Evolutionary conservation across 495 filamentous ascomycete species (phyloP).

Genomic region (Trichoderma parareesei): DNA sequence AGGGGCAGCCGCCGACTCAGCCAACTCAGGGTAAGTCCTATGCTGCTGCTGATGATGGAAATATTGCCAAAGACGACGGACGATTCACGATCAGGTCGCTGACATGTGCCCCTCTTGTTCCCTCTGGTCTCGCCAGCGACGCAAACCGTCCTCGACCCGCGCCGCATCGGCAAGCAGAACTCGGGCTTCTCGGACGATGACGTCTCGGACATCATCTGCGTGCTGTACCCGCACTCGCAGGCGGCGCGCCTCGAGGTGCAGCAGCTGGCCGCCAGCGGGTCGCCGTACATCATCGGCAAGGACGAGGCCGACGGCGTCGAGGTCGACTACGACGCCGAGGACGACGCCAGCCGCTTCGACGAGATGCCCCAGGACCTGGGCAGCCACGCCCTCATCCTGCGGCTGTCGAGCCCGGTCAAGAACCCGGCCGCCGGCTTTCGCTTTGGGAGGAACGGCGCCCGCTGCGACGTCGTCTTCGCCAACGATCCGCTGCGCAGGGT

Average conservation of each 20-base stretch:
- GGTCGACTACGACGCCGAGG: conserved; percentile 35
- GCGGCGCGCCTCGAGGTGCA: conserved; percentile 61
- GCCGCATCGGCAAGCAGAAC: conserved; percentile 63
- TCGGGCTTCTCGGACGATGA: conserved; percentile 75
- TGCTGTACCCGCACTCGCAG: conserved; percentile 71
- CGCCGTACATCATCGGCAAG: conserved; percentile 28
- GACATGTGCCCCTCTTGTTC: too few species aligned
- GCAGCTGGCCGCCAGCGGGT: conserved; percentile 37
- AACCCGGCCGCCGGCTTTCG: conserved; percentile 61
- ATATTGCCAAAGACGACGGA: too few species aligned
- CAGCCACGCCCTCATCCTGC: conserved; percentile 66
- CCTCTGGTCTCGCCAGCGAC: conserved; percentile 46
- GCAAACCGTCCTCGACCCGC: conserved; percentile 72
- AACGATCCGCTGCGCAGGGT: conserved; percentile 52
- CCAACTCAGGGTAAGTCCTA: conserved; percentile 9
- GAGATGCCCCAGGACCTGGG: conserved; percentile 34
- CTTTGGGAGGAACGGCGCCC: conserved; percentile 68
- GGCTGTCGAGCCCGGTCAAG: conserved; percentile 63
- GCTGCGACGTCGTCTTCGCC: conserved; percentile 66
- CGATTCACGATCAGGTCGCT: background rate
- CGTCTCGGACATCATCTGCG: conserved; percentile 78
- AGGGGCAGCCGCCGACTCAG: background rate
- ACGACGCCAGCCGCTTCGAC: conserved; percentile 35
- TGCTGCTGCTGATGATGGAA: background rate
- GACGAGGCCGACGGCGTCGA: conserved; percentile 40